Evolutionary conservation across 2,329 filamentous ascomycete species (phyloP), one percentile per base, ranked within the genome.

Genomic region (Coniochaeta ligniaria): DNA sequence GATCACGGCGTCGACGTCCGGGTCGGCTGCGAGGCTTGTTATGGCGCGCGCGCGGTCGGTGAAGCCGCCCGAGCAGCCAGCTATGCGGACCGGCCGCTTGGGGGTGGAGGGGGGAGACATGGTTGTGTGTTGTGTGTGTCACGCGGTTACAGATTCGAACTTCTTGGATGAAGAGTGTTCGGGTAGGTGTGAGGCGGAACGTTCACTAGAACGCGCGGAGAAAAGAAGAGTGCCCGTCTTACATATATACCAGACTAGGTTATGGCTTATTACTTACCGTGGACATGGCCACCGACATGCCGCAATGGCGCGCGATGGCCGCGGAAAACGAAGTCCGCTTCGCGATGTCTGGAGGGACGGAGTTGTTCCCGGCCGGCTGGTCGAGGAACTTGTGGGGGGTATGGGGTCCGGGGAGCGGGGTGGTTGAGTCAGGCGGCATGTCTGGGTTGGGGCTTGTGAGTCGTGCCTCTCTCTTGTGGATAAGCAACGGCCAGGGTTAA

Each of bases 21-120:
- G 60, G 52, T 69, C 63, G 11, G 56, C 61, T 6, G 68, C 68
- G 0, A 70, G 62, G 17, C 63, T 61, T 41, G 50, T 56, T 20
- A 70, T 70, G 60, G 69, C 67, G 57, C 59, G 75, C 69, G 68
- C 73, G 68, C 66, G 65, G 60, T 70, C 64, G 24, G 66, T 66
- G 63, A 72, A 71, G 9, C 68, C 69, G 14, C 70, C 70, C 1
- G 68, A 70, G 56, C 67, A 67, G 6, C 70, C 70, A 5, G 64
- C 70, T 22, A 73, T 68, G 33, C 69, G 67, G 38, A 72, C 65
- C 6, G 70, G 65, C 20, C 66, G 63, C 11, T 60, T 58, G n/a
- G 26, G 4, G 43, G 43, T 26, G 43, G 43, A 14, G 8, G 43
- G 26, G 22, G 43, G 43, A 26, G 43, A 47, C 43, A 47, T 45